A percentile compares a stretch with the other conserved stretches of the same genome.
Conservation (phyloP, 768 basidiomycete species). For the Amanita rubescens region DNA sequence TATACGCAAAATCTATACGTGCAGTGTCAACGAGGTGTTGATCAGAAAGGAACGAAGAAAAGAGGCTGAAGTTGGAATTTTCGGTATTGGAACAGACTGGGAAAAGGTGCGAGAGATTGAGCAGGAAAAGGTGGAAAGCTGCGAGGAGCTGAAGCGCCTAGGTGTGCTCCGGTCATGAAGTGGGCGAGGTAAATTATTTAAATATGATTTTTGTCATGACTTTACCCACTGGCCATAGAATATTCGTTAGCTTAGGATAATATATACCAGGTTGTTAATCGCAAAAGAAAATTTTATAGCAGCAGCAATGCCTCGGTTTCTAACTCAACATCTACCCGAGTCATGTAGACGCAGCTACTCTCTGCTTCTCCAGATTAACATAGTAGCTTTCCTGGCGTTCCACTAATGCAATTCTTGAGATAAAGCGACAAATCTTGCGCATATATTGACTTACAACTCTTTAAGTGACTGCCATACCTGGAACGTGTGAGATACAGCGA, state of each 20-base stretch:
- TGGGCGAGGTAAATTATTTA: slow-evolving; percentile 15
- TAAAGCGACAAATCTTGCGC: slow-evolving; percentile 3
- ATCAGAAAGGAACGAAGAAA: slow-evolving; percentile 62
- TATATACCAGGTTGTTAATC: slow-evolving; percentile 6
- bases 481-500: slow-evolving; percentile 18
- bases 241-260: slow-evolving; percentile 10
- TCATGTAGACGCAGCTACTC: slow-evolving; percentile 22
- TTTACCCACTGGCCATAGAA: background rate
- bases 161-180: slow-evolving; percentile 34
- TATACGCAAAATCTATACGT: slow-evolving; percentile 67
- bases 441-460: slow-evolving; percentile 49
- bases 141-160: slow-evolving; percentile 66
- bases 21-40: slow-evolving; percentile 64
- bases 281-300: background rate
- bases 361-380: slow-evolving; percentile 70
- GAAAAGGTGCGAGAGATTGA: slow-evolving; percentile 76
- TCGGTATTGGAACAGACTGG: slow-evolving; percentile 91
- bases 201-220: background rate
- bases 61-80: slow-evolving; percentile 76
- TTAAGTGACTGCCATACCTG: slow-evolving; percentile 83
- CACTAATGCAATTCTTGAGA: slow-evolving; percentile 37
- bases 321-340: slow-evolving; percentile 13
- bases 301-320: slow-evolving; percentile 11
- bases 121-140: slow-evolving; percentile 61
- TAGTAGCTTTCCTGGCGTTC: slow-evolving; percentile 82